phyloP scores from a whole-genome alignment of 805 yeast species.

The Candida mattraensis region DNA sequence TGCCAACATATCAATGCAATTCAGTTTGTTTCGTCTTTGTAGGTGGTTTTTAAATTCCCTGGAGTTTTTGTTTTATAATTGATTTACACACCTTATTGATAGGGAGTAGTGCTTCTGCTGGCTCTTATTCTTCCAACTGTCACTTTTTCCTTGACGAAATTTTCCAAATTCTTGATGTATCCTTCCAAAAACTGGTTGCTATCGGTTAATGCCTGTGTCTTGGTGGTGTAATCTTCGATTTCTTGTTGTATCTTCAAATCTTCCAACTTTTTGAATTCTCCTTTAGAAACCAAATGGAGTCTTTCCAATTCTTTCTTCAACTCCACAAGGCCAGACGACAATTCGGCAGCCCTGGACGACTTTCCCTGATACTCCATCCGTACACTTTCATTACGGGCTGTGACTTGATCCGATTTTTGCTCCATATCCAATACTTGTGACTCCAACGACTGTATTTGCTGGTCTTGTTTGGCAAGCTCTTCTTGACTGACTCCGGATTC shows the following conservation, averaged over 20 bases:
- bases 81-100: too few relatives aligned
- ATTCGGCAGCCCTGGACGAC: slow-evolving; percentile 49
- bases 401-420: slow-evolving; percentile 15
- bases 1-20: slow-evolving; percentile 19
- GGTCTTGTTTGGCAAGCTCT: slow-evolving; percentile 8
- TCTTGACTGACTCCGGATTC: slow-evolving; percentile 8
- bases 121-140: slow-evolving; percentile 20
- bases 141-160: slow-evolving; percentile 25
- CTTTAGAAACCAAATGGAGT: slow-evolving; percentile 33
- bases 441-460: slow-evolving; percentile 9
- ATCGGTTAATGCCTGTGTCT: slow-evolving; percentile 6
- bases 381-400: slow-evolving; percentile 28
- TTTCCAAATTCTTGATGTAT: slow-evolving; percentile 26
- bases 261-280: slow-evolving; percentile 34
- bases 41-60: too few relatives aligned
- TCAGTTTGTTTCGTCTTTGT: slow-evolving; percentile 16
- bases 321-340: slow-evolving; percentile 30
- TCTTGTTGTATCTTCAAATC: slow-evolving; percentile 19
- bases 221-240: slow-evolving; percentile 8
- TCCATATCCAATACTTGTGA: slow-evolving; percentile 13
- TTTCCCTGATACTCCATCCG: slow-evolving; percentile 44
- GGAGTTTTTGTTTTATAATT: too few relatives aligned
- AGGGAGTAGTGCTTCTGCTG: slow-evolving; percentile 28
- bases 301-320: slow-evolving; percentile 26
- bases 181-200: slow-evolving; percentile 28